Evolutionary conservation across 495 filamentous ascomycete genomes (phyloP).

Genomic region (Penicillium bovifimosum): DNA sequence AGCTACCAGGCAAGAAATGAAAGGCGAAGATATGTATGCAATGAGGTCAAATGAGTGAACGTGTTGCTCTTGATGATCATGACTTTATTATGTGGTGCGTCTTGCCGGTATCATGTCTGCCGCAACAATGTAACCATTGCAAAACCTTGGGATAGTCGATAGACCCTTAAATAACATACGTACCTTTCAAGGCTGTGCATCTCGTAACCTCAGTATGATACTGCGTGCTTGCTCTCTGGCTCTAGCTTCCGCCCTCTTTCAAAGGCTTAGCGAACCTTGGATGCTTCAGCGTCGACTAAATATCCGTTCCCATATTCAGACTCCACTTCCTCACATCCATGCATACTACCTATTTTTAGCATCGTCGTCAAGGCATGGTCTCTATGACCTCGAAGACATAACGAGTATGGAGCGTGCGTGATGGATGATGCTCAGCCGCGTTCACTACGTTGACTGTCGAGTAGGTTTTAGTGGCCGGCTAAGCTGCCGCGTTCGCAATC

Average conservation of each 20-base stretch:
- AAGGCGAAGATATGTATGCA: not conserved
- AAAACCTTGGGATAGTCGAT: too few species aligned
- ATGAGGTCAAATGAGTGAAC: conserved; percentile 8
- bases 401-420: not conserved
- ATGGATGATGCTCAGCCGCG: not conserved
- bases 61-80: conserved; percentile 4
- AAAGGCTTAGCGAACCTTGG: not conserved
- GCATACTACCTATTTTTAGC: too few species aligned
- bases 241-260: not conserved
- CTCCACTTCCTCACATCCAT: not conserved
- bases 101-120: too few species aligned
- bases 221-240: not conserved
- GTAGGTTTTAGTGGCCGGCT: conserved; percentile 1
- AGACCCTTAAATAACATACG: too few species aligned
- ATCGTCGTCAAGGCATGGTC: not conserved
- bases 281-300: not conserved
- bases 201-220: too few species aligned
- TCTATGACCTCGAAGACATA: not conserved
- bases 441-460: conserved; percentile 2
- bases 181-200: too few species aligned
- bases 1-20: conserved; percentile 56
- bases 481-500: too few species aligned
- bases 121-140: too few species aligned
- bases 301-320: not conserved
- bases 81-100: not conserved